phyloP scores from a whole-genome alignment of 345 rosid genomes.

The Eucalyptus globulus region DNA sequence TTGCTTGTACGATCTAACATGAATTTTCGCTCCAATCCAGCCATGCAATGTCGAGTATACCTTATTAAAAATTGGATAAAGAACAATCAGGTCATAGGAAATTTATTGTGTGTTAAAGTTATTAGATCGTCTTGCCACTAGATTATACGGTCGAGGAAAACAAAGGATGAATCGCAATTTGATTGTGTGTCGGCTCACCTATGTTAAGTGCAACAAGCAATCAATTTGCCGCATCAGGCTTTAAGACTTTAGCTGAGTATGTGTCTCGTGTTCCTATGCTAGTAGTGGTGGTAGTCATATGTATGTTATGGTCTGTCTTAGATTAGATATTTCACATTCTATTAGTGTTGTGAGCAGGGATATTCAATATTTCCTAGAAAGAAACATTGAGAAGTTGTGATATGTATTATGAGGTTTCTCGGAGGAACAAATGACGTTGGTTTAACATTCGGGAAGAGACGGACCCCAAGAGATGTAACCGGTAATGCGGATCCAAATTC shows the following conservation, averaged over 20 bases:
- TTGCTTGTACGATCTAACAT: neutral
- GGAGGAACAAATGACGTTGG: neutral
- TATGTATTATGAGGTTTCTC: no score
- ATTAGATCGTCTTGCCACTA: neutral
- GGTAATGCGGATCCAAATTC: neutral
- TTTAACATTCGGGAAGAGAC: neutral
- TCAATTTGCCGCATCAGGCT: neutral
- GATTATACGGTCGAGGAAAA: neutral
- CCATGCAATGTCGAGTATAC: neutral
- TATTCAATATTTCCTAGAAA: neutral
- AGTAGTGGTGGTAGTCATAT: neutral
- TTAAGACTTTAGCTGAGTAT: neutral
- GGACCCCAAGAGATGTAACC: neutral
- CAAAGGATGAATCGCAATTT: neutral
- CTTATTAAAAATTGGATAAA: neutral
- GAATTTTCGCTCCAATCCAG: neutral
- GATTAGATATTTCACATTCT: neutral
- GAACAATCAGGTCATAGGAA: neutral
- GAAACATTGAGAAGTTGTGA: neutral
- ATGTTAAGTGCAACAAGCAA: neutral
- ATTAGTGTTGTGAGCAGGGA: neutral
- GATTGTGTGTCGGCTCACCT: neutral
- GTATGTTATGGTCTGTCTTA: neutral
- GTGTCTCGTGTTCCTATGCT: neutral
- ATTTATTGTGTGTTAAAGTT: neutral